phyloP scores from a whole-genome alignment of 768 basidiomycete genomes.

The Asterophora lycoperdoides region DNA sequence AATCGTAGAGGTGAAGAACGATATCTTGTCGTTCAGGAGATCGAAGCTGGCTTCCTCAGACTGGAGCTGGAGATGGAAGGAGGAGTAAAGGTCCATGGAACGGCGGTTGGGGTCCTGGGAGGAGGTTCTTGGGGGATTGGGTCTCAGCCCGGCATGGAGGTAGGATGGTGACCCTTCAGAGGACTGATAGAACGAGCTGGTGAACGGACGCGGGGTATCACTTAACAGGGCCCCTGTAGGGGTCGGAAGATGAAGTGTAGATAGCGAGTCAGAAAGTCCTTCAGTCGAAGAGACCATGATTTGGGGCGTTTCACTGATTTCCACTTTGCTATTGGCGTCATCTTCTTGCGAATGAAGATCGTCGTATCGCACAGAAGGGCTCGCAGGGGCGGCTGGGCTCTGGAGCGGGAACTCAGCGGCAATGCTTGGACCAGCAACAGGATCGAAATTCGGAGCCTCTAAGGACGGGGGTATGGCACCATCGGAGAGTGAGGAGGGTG shows the following conservation, averaged over 20 bases:
- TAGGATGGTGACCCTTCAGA: constrained; percentile 22
- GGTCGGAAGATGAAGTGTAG: constrained; percentile 22
- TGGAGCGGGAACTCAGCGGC: constrained; percentile 19
- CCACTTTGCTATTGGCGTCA: background rate
- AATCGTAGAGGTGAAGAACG: constrained; percentile 34
- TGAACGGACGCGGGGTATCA: constrained; percentile 22
- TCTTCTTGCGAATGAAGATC: constrained; percentile 1
- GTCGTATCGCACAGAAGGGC: background rate
- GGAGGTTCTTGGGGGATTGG: constrained; percentile 18
- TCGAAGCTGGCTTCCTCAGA: constrained; percentile 47
- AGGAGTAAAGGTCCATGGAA: constrained; percentile 44
- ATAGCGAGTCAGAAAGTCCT: constrained; percentile 21
- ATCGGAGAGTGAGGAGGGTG: constrained; percentile 20
- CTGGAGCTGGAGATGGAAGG: constrained; percentile 44
- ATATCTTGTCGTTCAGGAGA: constrained; percentile 48
- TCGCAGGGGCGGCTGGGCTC: background rate
- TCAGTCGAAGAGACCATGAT: constrained; percentile 13
- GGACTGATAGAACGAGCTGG: constrained; percentile 18
- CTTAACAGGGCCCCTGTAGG: constrained; percentile 19
- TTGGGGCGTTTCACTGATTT: constrained; percentile 5
- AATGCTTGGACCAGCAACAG: constrained; percentile 20
- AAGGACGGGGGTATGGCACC: constrained; percentile 5
- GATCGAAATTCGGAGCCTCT: constrained; percentile 10
- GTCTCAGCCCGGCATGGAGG: constrained; percentile 23
- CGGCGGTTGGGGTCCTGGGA: constrained; percentile 29